phyloP scores from a whole-genome alignment of 345 rosid species.

The Arabis alpina region DNA sequence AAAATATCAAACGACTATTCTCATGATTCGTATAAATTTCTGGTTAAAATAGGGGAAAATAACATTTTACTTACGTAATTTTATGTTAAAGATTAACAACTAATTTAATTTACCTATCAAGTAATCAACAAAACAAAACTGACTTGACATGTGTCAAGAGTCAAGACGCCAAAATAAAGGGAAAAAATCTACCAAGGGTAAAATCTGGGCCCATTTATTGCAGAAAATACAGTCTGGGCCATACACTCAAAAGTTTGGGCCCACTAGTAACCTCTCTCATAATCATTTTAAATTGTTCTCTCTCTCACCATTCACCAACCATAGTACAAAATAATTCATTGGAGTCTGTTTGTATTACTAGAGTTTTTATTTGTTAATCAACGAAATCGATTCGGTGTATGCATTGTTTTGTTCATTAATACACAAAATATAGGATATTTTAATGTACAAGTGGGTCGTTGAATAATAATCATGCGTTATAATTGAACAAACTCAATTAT shows the following conservation, averaged over 20 bases:
- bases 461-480: conserved; percentile 12
- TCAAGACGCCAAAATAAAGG: not conserved
- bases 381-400: conserved; percentile 1
- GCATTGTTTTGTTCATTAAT: conserved; percentile 28
- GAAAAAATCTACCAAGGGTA: not conserved
- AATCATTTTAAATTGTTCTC: not conserved
- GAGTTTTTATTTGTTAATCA: not conserved
- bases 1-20: conserved; percentile 16
- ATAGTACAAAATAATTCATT: not conserved
- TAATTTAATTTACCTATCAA: no score
- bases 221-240: conserved; percentile 1
- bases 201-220: conserved; percentile 1
- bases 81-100: no score
- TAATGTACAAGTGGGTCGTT: conserved; percentile 34
- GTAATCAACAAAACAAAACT: not conserved
- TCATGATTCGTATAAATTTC: not conserved
- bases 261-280: not conserved
- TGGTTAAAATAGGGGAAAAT: not conserved
- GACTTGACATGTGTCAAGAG: not conserved
- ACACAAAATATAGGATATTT: not conserved
- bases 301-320: conserved; percentile 9
- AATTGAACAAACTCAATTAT: conserved; percentile 35
- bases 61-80: no score
- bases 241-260: not conserved
- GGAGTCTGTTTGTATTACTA: conserved; percentile 1